Percentiles rank a stretch among this genome's conserved stretches.
phyloP scores from a whole-genome alignment of 371 early-diverging fungal genomes.

The Smittium culicis region DNA sequence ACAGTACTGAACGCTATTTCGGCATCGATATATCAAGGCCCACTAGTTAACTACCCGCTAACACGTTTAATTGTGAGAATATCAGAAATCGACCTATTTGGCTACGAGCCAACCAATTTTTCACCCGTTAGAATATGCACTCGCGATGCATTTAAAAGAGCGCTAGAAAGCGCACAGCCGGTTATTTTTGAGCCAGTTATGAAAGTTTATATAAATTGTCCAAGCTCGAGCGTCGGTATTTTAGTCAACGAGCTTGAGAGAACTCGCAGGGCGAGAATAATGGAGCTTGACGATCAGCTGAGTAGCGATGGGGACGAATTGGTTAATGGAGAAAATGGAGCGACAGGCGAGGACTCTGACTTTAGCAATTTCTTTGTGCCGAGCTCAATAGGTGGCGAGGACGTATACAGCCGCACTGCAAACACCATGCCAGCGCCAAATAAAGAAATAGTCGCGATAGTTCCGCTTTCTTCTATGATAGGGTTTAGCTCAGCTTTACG shows the following conservation, averaged over 20 bases:
- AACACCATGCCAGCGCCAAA: background rate
- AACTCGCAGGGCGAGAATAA: slow-evolving; percentile 62
- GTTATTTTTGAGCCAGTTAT: slow-evolving; percentile 79
- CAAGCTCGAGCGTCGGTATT: slow-evolving; percentile 56
- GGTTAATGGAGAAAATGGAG: background rate
- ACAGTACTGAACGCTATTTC: background rate
- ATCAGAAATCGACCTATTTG: slow-evolving; percentile 35
- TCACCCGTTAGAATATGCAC: slow-evolving; percentile 54
- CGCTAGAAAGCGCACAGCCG: slow-evolving; percentile 39
- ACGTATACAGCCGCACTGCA: background rate
- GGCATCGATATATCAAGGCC: slow-evolving; percentile 63
- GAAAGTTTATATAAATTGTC: slow-evolving; percentile 54
- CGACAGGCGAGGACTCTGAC: too few species aligned
- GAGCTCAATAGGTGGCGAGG: background rate
- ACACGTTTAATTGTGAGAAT: slow-evolving; percentile 46
- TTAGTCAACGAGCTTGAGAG: slow-evolving; percentile 66
- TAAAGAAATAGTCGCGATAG: slow-evolving; percentile 40
- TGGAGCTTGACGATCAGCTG: slow-evolving; percentile 26
- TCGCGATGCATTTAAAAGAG: slow-evolving; percentile 42
- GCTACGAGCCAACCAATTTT: slow-evolving; percentile 46
- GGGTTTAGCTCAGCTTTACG: slow-evolving; percentile 78
- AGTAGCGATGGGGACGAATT: too few species aligned
- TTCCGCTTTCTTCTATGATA: slow-evolving; percentile 69
- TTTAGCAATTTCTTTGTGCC: background rate
- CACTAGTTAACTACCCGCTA: slow-evolving; percentile 66